Evolutionary conservation across 2,329 filamentous ascomycete species (phyloP), one percentile per base, ranked within the genome.

Genomic region (Trichoderma afroharzianum): DNA sequence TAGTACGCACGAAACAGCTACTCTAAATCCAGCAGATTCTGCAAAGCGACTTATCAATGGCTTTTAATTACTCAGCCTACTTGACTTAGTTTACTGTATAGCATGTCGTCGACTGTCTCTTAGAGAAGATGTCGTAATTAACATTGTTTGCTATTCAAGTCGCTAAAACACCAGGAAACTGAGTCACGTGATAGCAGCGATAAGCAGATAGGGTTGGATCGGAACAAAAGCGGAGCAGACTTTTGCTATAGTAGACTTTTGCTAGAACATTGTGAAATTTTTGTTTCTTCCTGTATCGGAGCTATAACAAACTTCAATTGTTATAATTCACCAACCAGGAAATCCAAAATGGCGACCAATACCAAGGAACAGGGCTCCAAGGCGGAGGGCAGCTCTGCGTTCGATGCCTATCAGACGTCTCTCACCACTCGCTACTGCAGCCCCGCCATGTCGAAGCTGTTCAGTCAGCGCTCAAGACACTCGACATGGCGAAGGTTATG

Each of bases 401-500:
- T 75, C 74, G 80, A 81, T 69, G 75, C 72, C 24, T 81, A 91
- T 80, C 87, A 91, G 83, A 93, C 92, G 57, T 88, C 91, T 39
- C 84, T 94, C 76, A 90, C 88, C 75, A 87, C 86, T 76, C 88
- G 93, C 76, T 96, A 96, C 85, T 90, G 90, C 82, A 92, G 88
- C 76, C 79, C 81, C 74, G 92, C 92, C 82, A 95, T 96, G 92
- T 88, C 91, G 77, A 86, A 88, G 74, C 88, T 97, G 73, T 98
- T 97, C 85, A 91, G 90, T 76, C 89, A 91, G 72, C 89, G 93
- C 57, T 91, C 89, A 68, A 88, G 94, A 33, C 90, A 91, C 80
- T 91, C 89, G 55, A 94, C 90, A 70, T 97, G 94, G 94, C 90
- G 94, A 74, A 87, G 93, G 80, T 88, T 97, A 21, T 98, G 95